Base-by-base conservation (phyloP, 2,329 filamentous ascomycete genomes). In the Cladophialophora psammophila region DNA sequence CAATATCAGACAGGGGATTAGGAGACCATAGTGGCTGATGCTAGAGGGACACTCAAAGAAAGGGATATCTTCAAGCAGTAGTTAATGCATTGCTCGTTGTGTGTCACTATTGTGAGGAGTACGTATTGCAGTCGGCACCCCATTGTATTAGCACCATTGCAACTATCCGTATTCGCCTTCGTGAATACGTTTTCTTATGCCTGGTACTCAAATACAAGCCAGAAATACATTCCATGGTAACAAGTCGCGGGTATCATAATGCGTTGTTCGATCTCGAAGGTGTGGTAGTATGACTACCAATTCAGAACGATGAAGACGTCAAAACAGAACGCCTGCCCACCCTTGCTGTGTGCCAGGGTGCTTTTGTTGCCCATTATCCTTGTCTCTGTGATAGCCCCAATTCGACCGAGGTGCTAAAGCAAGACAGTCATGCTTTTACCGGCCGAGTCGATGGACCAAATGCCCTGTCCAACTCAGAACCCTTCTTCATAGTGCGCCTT, bases 171-270 rank as follows among this genome's bases (percentile, higher is more conserved):
- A 42, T 9, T 15, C 34, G 45, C 38, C 15, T 34, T 36, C 20
- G 13, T 9, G 18, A 40, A 31, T 9, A 4, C 40, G 15, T 50
- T 50, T 35, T 34, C 40, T 34, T 20, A 35, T 4, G 38, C 40
- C 38, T 13, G 10, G 4, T 31, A 18, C 32, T 45, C 34, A 34
- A 26, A 38, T 31, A 54, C 48, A 61, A 20, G 20, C 48, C 60
- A 32, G 52, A 56, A n/a, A 50, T 20, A 63, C 35, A 53, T 48
- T 10, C 36, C 12, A 34, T 34, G 35, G 26, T 15, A 40, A 61
- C n/a, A 62, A 20, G 8, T 56, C 40, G 60, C 48, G 52, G 60
- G 52, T 63, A 63, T 63, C 52, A 56, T 45, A 56, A 54, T 63
- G 8, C 54, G 60, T 56, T 45, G 52, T 48, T 54, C 20, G 52